phyloP scores from a whole-genome alignment of 176 grass and related monocot genomes.

The Avena atlantica region DNA sequence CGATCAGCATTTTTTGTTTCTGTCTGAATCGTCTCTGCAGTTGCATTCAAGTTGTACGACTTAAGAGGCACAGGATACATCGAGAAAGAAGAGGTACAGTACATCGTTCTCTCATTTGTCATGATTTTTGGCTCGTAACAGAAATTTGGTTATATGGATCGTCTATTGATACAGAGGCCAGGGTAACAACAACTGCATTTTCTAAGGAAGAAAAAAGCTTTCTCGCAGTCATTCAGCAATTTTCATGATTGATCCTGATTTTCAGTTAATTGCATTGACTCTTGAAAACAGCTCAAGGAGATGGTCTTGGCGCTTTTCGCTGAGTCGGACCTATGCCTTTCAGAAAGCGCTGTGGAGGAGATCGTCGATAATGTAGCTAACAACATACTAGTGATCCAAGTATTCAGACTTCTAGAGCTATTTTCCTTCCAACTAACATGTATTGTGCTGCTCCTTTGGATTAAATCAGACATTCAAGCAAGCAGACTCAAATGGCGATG shows the following conservation, averaged over 20 bases:
- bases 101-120: neutral
- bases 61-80: conserved; percentile 78
- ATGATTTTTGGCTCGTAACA: neutral
- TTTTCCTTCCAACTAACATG: neutral
- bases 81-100: conserved; percentile 79
- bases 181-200: too few species aligned
- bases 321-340: conserved; percentile 67
- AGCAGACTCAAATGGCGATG: conserved; percentile 75
- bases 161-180: too few species aligned
- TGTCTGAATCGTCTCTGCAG: too few species aligned
- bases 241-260: neutral
- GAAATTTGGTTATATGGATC: too few species aligned
- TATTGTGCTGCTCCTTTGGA: neutral
- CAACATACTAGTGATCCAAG: neutral
- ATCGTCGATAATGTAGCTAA: conserved; percentile 72
- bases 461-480: conserved; percentile 68
- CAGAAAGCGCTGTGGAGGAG: conserved; percentile 49
- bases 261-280: conserved; percentile 9
- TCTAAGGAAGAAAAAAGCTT: too few species aligned
- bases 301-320: conserved; percentile 74
- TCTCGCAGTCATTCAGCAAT: neutral
- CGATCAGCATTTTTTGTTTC: neutral
- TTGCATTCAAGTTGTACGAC: conserved; percentile 89
- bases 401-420: neutral
- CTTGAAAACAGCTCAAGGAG: conserved; percentile 58